Base-by-base conservation (phyloP, 805 yeast genomes). In the Priceomyces haplophilus region DNA sequence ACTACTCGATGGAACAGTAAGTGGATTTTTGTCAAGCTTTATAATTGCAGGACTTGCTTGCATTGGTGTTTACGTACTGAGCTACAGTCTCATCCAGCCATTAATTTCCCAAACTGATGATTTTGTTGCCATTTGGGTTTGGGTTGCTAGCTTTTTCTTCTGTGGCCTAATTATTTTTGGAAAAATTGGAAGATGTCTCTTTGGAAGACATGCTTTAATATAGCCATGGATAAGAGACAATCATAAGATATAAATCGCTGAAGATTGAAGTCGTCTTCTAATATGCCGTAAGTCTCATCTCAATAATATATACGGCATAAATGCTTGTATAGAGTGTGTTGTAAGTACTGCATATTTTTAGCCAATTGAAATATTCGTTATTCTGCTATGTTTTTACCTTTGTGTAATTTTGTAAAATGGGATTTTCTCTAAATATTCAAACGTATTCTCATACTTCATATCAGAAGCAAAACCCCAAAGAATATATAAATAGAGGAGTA, bases 131-230 rank as follows among this genome's bases (percentile, higher is more conserved):
- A 66, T 71, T 23, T 59, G 75, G 56, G 63, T 80, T 24, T 79
- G 80, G 76, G 62, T 78, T 33, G 82, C 77, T 3, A 77, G 86
- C 56, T 81, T 82, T 63, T 77, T 79, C 57, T 84, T 83, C 62
- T 72, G 83, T 51, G 84, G 85, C 0, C 65, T 79, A 37, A 69
- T 84, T 31, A 72, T 83, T 19, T 82, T 83, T 61, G 88, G 90
- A 15, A 83, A 83, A 57, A 55, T 83, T 41, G 87, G 88, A 12
- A 76, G 86, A 57, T 76, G 70, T 44, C 59, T 80, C 35, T 76
- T 68, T 40, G 58, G 59, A 20, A 32, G 31, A 5, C 20, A 18
- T 13, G 35, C 31, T 15, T 27, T 27, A 10, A 12, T 27, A n/a
- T 27, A 27, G 15, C 5, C 5, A 6, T 10, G n/a, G n/a, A 10